Percentiles rank a stretch among this genome's conserved stretches.
These are phyloP conservation scores for Chalciporus chontae DNA, from an alignment of 768 basidiomycete species.

Conservation along the genomic window DNA sequence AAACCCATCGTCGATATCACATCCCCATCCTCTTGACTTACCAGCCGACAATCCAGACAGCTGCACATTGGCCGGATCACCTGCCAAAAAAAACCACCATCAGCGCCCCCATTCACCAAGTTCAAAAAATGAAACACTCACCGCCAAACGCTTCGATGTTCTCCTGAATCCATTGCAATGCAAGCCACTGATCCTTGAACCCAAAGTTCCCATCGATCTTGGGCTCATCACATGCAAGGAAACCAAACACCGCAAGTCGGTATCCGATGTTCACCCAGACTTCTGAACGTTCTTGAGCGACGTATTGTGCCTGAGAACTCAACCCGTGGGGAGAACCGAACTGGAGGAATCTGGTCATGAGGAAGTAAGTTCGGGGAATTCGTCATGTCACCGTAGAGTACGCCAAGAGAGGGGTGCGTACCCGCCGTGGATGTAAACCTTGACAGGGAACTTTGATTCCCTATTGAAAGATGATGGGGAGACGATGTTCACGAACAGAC, in stretches of 20 bases:
- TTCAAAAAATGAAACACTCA: slow-evolving; percentile 16
- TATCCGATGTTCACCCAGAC: slow-evolving; percentile 77
- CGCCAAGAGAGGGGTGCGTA: slow-evolving; percentile 22
- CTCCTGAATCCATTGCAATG: slow-evolving; percentile 61
- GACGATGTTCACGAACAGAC: slow-evolving; percentile 64
- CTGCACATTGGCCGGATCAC: slow-evolving; percentile 57
- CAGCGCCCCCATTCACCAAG: background rate
- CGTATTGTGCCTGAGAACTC: slow-evolving; percentile 59
- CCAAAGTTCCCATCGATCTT: slow-evolving; percentile 68
- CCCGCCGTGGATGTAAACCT: slow-evolving; percentile 77
- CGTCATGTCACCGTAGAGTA: no score
- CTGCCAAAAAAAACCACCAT: slow-evolving; percentile 28
- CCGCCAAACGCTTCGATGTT: slow-evolving; percentile 72
- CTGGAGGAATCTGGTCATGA: slow-evolving; percentile 59
- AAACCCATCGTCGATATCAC: background rate
- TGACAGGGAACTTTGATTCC: slow-evolving; percentile 54
- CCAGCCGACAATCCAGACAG: slow-evolving; percentile 70
- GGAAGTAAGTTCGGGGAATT: no score
- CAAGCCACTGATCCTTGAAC: slow-evolving; percentile 81
- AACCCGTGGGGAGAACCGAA: slow-evolving; percentile 71
- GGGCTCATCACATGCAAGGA: slow-evolving; percentile 62
- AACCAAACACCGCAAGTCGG: slow-evolving; percentile 71
- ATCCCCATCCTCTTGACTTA: slow-evolving; percentile 12
- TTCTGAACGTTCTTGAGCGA: slow-evolving; percentile 58
- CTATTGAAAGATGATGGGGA: slow-evolving; percentile 43